Evolutionary conservation across 768 basidiomycete species (phyloP), one percentile per base, ranked within the genome.

Genomic region (Trametes cinnabarina): DNA sequence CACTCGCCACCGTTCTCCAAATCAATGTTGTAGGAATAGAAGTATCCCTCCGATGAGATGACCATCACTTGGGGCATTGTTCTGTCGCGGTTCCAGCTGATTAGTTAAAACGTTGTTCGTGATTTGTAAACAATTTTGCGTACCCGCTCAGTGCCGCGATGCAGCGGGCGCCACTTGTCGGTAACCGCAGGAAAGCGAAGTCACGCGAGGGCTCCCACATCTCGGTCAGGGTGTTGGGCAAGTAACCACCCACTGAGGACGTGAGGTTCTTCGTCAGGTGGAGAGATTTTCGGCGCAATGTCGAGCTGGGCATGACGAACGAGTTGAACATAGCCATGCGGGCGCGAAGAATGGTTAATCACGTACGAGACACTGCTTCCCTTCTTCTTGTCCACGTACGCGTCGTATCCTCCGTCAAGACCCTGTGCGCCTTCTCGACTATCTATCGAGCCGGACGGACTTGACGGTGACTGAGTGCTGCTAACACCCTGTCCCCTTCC

Each of bases 11-110:
- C 96, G 50, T 88, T 87, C 72, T 99, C 96, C 59, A 98, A 74
- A 74, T 99, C 96, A 67, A 99, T 96, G 65, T 82, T 91, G 72
- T 98, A 98, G 15, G 89, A 85, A 69, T 99, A 98, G 71, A 97
- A 96, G 65, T 93, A 90, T 1, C 96, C 96, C 57, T 98, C 94
- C 0, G 92, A 90, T 0, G 94, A 94, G 55, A 98, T 84, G 22
- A 99, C 94, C 92, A 97, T 96, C 11, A 98, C 88, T 59, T 99
- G 96, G 0, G 96, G 95, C 74, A 92, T 90, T 7, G 93, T 94
- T 17, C 92, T 94, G 67, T n/a, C n/a, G n/a, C n/a, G n/a, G n/a
- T n/a, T n/a, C n/a, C n/a, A n/a, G n/a, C n/a, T n/a, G n/a, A n/a
- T n/a, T n/a, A n/a, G n/a, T n/a, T n/a, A n/a, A n/a, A n/a, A n/a